Percentiles rank a stretch among this genome's conserved stretches.
These are phyloP conservation scores for Solanum tarapatanum DNA, from an alignment of 257 asterid species.

Conservation along the genomic window DNA sequence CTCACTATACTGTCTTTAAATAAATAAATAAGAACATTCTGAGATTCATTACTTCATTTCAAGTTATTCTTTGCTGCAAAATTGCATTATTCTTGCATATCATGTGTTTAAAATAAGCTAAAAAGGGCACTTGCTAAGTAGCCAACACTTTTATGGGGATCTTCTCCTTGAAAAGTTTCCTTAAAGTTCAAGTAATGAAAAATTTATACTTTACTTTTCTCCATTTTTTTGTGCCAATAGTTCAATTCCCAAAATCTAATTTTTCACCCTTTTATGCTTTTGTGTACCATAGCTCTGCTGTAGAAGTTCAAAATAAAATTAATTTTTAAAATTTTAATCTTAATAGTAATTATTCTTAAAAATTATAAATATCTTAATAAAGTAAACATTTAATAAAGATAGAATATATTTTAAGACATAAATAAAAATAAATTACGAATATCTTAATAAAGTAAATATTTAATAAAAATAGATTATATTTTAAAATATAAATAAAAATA, in stretches of 20 bases:
- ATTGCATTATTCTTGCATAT: slow-evolving; percentile 7
- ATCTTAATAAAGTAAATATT: not conserved
- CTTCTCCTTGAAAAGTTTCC: not conserved
- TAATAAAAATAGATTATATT: not conserved
- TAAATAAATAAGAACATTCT: not conserved
- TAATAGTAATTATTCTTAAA: not conserved
- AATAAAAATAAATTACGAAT: not conserved
- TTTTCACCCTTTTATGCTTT: not conserved
- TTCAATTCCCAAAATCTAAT: not conserved
- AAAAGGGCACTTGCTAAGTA: slow-evolving; percentile 1
- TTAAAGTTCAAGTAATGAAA: not conserved
- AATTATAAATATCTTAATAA: not conserved
- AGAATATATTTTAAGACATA: not conserved
- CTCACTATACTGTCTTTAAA: not conserved
- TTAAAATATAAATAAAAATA: not conserved
- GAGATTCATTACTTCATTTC: slow-evolving; percentile 20
- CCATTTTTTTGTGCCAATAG: not conserved
- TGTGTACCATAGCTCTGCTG: not conserved
- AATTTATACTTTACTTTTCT: not conserved
- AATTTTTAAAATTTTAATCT: not conserved
- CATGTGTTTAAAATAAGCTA: not conserved
- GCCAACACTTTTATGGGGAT: not conserved
- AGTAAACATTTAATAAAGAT: not conserved
- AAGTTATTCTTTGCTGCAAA: slow-evolving; percentile 24
- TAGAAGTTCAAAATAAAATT: not conserved